phyloP scores from a whole-genome alignment of 2,329 filamentous ascomycete genomes.

The Xylaria sp. region DNA sequence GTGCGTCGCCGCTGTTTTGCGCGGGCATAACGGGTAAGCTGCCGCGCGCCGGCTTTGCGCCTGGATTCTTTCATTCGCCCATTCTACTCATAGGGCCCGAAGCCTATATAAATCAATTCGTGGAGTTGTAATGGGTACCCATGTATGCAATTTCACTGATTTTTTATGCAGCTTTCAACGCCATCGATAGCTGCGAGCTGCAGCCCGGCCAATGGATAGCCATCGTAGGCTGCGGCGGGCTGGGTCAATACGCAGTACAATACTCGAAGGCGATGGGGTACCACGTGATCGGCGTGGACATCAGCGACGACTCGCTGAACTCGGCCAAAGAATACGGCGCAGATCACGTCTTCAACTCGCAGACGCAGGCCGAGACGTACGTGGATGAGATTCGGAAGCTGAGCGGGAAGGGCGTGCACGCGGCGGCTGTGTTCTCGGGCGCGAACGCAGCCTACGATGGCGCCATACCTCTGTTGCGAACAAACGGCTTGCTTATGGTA shows the following conservation, averaged over 20 bases:
- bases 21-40: constrained; percentile 34
- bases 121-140: not conserved
- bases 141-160: not conserved
- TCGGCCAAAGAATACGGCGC: constrained; percentile 30
- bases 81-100: not conserved
- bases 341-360: constrained; percentile 32
- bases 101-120: not conserved
- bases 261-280: constrained; percentile 34
- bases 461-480: constrained; percentile 23
- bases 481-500: constrained; percentile 33
- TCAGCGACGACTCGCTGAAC: constrained; percentile 30
- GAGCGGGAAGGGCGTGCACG: constrained; percentile 30
- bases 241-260: constrained; percentile 34
- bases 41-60: not conserved
- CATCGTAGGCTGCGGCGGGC: constrained; percentile 32
- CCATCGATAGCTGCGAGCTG: constrained; percentile 33
- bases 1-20: constrained; percentile 31
- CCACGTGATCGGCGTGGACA: constrained; percentile 35
- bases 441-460: constrained; percentile 28
- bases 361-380: constrained; percentile 29
- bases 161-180: constrained; percentile 26
- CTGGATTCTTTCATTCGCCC: too few relatives aligned
- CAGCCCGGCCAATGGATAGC: constrained; percentile 34
- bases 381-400: constrained; percentile 27
- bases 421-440: constrained; percentile 33